A percentile compares a stretch with the other conserved stretches of the same genome.
Conservation (phyloP, 2,329 filamentous ascomycete species). For the Fusarium avenaceum region DNA sequence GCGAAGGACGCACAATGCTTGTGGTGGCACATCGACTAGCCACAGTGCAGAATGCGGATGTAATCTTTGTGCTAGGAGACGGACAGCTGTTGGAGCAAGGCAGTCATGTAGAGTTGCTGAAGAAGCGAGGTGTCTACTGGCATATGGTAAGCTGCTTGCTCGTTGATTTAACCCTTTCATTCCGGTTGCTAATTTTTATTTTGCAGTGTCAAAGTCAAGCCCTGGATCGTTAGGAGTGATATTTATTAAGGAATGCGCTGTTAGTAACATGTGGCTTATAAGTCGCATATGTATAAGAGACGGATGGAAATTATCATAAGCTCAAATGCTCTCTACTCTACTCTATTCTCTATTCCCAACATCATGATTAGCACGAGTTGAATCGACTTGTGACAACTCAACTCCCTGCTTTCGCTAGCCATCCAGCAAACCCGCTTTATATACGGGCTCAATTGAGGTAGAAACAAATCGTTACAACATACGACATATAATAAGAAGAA, state of each 20-base stretch:
- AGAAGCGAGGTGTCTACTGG: slow-evolving; percentile 67
- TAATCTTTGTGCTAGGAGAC: slow-evolving; percentile 83
- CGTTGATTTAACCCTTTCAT: not conserved
- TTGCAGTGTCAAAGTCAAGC: slow-evolving; percentile 70
- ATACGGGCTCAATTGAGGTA: not conserved
- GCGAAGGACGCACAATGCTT: slow-evolving; percentile 73
- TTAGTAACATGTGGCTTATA: not conserved
- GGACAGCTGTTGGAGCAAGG: slow-evolving; percentile 69
- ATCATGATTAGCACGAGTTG: slow-evolving; percentile 9
- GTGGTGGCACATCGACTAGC: slow-evolving; percentile 83
- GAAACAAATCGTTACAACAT: not conserved
- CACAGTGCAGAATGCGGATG: slow-evolving; percentile 82
- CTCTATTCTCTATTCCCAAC: slow-evolving; percentile 26
- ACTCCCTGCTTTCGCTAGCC: slow-evolving; percentile 22
- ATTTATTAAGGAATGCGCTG: not conserved
- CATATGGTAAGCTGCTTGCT: slow-evolving; percentile 64
- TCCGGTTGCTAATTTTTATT: slow-evolving; percentile 41
- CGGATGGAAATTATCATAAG: slow-evolving; percentile 3
- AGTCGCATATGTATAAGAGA: not conserved
- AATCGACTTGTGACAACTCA: slow-evolving; percentile 17
- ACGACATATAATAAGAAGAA: not conserved
- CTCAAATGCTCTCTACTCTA: slow-evolving; percentile 23
- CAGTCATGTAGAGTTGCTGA: slow-evolving; percentile 65
- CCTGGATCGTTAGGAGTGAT: slow-evolving; percentile 60
- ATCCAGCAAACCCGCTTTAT: not conserved